These are phyloP conservation scores for Karstenula rhodostoma DNA, from an alignment of 2,329 filamentous ascomycete genomes.

Conservation along the genomic window DNA sequence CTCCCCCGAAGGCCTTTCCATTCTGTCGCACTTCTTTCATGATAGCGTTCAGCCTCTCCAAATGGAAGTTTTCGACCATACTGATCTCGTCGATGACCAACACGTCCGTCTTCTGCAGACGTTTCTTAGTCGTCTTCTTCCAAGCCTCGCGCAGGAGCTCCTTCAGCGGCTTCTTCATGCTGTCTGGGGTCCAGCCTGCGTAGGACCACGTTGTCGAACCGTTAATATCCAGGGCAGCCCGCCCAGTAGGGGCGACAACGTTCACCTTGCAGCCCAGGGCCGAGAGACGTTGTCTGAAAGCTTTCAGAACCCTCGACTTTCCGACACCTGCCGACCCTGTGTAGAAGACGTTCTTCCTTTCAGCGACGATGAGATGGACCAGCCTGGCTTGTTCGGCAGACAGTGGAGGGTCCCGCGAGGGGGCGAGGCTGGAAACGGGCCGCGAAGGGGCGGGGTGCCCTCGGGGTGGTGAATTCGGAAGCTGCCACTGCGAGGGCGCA, in stretches of 20 bases:
- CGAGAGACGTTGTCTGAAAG: conserved; percentile 54
- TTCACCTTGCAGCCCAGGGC: conserved; percentile 51
- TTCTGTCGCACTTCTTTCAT: conserved; percentile 52
- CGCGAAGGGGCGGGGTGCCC: neutral
- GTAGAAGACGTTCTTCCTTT: conserved; percentile 66
- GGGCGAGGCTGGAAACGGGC: neutral
- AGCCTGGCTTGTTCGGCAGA: conserved; percentile 59
- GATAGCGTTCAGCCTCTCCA: conserved; percentile 59
- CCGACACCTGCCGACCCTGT: conserved; percentile 70
- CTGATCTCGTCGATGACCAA: conserved; percentile 72
- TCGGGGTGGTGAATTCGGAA: neutral
- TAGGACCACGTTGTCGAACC: conserved; percentile 66
- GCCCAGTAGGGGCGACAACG: conserved; percentile 68
- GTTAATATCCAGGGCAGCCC: conserved; percentile 64
- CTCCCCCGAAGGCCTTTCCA: conserved; percentile 53
- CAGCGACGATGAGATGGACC: conserved; percentile 60
- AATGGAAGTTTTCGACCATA: conserved; percentile 67
- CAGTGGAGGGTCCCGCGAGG: conserved; percentile 39
- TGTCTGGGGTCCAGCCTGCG: conserved; percentile 63
- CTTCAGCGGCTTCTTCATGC: conserved; percentile 53
- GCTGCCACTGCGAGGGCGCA: too few species aligned
- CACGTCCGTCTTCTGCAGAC: conserved; percentile 59
- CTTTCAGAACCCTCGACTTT: conserved; percentile 64
- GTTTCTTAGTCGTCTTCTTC: conserved; percentile 44
- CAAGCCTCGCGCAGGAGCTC: conserved; percentile 44